These are phyloP conservation scores for Isoetes taiwanensis DNA, from an alignment of 75 land plant species.

Conservation along the genomic window DNA sequence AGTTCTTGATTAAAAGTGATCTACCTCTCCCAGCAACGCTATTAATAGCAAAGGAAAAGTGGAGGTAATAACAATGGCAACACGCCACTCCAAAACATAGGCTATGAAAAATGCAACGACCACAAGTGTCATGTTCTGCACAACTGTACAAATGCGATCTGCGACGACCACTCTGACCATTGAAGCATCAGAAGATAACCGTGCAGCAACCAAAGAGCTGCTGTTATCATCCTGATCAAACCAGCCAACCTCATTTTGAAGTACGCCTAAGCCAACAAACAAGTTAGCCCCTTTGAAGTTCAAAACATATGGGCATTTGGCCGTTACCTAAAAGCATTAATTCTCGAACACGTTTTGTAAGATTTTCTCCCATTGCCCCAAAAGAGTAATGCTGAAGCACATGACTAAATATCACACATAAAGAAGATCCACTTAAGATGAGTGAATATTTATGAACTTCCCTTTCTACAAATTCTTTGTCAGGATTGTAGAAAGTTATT, in stretches of 20 bases:
- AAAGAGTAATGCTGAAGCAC: conserved; percentile 26
- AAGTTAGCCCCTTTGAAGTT: no score
- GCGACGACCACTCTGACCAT: conserved; percentile 29
- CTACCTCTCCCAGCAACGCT: conserved; percentile 37
- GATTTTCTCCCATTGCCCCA: conserved; percentile 20
- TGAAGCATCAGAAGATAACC: conserved; percentile 27
- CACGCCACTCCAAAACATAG: conserved; percentile 30
- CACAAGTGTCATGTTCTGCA: conserved; percentile 29
- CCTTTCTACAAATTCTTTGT: not conserved
- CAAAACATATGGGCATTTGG: no score
- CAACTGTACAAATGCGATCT: conserved; percentile 27
- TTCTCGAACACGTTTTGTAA: conserved; percentile 27
- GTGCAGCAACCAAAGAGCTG: conserved; percentile 21
- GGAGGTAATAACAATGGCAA: conserved; percentile 27
- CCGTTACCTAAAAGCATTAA: conserved; percentile 15
- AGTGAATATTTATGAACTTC: conserved; percentile 22
- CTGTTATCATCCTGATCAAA: conserved; percentile 30
- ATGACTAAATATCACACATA: conserved; percentile 12
- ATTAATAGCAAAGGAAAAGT: conserved; percentile 34
- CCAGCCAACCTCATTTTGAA: conserved; percentile 32
- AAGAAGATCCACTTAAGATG: conserved; percentile 17
- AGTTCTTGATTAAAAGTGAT: no score
- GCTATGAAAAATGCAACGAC: conserved; percentile 30
- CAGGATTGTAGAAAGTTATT: not conserved
- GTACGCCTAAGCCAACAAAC: no score